Conservation (phyloP, 2,329 filamentous ascomycete genomes). For the Fusarium cicatricum region DNA sequence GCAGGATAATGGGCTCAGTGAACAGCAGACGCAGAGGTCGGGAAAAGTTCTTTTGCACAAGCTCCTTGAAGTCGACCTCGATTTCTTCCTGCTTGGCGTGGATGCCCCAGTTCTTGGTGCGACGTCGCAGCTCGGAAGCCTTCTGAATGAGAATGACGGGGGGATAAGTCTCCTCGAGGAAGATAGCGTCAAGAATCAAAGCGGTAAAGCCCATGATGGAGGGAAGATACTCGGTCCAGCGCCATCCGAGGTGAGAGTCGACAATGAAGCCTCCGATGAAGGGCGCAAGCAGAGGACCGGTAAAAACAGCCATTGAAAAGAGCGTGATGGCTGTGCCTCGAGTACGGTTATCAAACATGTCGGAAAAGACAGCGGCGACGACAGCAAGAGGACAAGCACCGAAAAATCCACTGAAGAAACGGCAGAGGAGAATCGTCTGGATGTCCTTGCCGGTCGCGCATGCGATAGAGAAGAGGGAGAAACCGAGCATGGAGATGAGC, state of each 20-base stretch:
- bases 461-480: constrained; percentile 73
- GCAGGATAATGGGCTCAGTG: constrained; percentile 72
- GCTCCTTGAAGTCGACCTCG: constrained; percentile 69
- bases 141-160: constrained; percentile 70
- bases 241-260: constrained; percentile 71
- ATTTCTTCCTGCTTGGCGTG: constrained; percentile 78
- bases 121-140: constrained; percentile 67
- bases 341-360: constrained; percentile 73
- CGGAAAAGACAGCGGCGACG: constrained; percentile 75
- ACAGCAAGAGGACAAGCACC: constrained; percentile 74
- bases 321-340: constrained; percentile 59
- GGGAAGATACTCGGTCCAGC: constrained; percentile 74
- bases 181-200: constrained; percentile 66
- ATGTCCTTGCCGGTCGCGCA: constrained; percentile 73
- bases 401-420: constrained; percentile 78
- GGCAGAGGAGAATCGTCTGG: constrained; percentile 73
- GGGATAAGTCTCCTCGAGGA: constrained; percentile 75
- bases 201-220: constrained; percentile 70
- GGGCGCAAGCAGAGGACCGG: constrained; percentile 72
- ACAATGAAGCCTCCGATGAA: constrained; percentile 75
- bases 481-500: constrained; percentile 70
- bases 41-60: constrained; percentile 72
- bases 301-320: constrained; percentile 64
- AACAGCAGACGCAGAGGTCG: constrained; percentile 72
- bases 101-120: constrained; percentile 74